These are phyloP conservation scores for Mucor lusitanicus DNA, from an alignment of 371 early-diverging fungal genomes.

Conservation along the genomic window DNA sequence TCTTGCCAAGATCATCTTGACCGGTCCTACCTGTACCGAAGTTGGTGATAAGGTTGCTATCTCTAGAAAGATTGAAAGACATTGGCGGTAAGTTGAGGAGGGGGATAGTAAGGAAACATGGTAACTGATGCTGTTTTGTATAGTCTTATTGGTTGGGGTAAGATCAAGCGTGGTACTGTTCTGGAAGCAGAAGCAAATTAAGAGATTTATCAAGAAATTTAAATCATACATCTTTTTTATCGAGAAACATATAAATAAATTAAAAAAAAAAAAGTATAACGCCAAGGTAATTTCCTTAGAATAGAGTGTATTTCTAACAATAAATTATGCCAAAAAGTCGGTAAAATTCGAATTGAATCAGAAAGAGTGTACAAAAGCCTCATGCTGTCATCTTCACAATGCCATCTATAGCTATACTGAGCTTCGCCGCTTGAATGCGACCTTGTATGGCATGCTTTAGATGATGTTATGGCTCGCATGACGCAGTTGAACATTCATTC, in stretches of 20 bases:
- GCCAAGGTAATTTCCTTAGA: not conserved
- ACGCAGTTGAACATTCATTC: no score
- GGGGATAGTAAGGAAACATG: not conserved
- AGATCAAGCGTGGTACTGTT: conserved; percentile 87
- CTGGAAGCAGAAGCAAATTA: conserved; percentile 71
- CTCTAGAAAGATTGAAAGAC: conserved; percentile 97
- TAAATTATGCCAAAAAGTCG: not conserved
- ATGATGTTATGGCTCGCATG: not conserved
- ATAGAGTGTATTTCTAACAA: not conserved
- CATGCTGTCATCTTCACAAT: no score
- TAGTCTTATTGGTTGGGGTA: conserved; percentile 98
- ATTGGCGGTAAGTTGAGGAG: conserved; percentile 88
- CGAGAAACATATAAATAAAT: not conserved
- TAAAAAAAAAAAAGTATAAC: conserved; percentile 8
- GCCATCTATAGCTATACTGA: not conserved
- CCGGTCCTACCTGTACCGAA: conserved; percentile 97
- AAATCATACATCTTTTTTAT: not conserved
- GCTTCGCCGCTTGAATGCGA: not conserved
- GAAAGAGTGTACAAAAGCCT: no score
- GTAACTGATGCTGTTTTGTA: conserved; percentile 5
- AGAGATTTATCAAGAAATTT: conserved; percentile 3
- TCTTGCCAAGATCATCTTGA: conserved; percentile 93
- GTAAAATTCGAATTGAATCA: not conserved
- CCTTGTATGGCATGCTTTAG: no score
- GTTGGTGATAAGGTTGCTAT: conserved; percentile 98